Evolutionary conservation across 2,329 filamentous ascomycete species (phyloP), one percentile per base, ranked within the genome.

Genomic region (Exophiala viscosa): DNA sequence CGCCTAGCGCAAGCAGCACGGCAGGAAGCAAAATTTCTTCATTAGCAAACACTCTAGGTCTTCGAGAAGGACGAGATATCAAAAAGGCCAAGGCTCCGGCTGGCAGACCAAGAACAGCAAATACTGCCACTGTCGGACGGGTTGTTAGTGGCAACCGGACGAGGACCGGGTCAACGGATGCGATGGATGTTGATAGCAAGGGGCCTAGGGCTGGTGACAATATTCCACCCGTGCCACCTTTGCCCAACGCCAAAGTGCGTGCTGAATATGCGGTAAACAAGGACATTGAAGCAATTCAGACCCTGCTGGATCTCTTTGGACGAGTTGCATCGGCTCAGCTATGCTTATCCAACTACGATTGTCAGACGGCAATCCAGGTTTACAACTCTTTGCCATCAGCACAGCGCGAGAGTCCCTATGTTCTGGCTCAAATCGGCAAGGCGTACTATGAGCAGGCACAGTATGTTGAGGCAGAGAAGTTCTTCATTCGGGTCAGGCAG

Each of bases 81-180:
- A 92, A 90, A 68, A 95, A 90, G 74, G 86, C 87, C 59, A 89
- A 86, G 64, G 87, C 88, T 59, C 87, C 84, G 66, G 86, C 71
- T 70, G 85, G 70, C 64, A 91, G 76, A 77, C 86, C 71, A 71
- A 86, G 71, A 75, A 81, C 65, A 70, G 75, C 86, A 11, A 83
- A 84, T 54, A 75, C 81, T 13, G 83, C 87, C 3, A 89, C 81
- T 48, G 88, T 95, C 35, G 89, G 90, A 14, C 83, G 91, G 62
- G 88, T 92, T 50, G 89, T 96, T 40, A 96, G 90, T 67, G 91
- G 90, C 17, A 96, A 93, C 67, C 82, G 91, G 52, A 96, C 93
- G 67, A 85, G 85, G 2, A 80, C 87, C n/a, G 58, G 60, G 40
- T 58, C 47, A 65, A 67, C 41, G 46, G 83, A 86, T 55, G 75